These are phyloP conservation scores for Coprinopsis strossmayeri DNA, from an alignment of 768 basidiomycete genomes.

Conservation along the genomic window DNA sequence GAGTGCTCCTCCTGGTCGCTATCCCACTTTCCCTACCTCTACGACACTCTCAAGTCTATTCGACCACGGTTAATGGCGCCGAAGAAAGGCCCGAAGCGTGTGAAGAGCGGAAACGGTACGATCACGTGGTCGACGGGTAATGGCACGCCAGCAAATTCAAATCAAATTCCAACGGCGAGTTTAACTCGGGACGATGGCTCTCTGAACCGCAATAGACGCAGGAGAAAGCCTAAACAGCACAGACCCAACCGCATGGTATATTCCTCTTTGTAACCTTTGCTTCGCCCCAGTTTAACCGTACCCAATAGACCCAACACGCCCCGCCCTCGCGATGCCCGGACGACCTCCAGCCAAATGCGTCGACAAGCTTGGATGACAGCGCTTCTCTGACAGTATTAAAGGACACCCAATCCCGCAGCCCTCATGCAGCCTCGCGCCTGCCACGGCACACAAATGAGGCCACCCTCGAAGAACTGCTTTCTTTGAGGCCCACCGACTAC, in stretches of 20 bases:
- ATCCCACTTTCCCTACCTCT: not conserved
- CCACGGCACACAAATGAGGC: constrained; percentile 12
- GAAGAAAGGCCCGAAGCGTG: not conserved
- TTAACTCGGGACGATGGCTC: not conserved
- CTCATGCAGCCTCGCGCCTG: constrained; percentile 11
- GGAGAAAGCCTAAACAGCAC: not conserved
- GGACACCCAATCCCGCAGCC: not conserved
- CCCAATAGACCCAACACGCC: constrained; percentile 2
- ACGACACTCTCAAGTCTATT: not conserved
- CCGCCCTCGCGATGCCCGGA: not conserved
- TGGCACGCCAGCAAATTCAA: not conserved
- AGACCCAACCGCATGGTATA: constrained; percentile 2
- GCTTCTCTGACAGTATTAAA: not conserved
- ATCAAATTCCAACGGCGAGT: not conserved
- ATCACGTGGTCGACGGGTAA: not conserved
- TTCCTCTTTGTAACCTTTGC: not conserved
- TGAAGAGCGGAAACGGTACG: not conserved
- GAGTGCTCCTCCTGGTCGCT: not conserved
- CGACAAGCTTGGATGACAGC: not conserved
- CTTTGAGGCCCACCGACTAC: not conserved
- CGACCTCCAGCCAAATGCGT: not conserved
- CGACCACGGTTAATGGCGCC: not conserved
- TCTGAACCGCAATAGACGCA: not conserved
- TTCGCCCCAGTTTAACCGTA: not conserved
- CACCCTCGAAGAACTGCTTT: not conserved